Percentiles rank a stretch among this genome's conserved stretches.
phyloP scores from a whole-genome alignment of 1,284 basidiomycete genomes.

The Dichomitus squalens region DNA sequence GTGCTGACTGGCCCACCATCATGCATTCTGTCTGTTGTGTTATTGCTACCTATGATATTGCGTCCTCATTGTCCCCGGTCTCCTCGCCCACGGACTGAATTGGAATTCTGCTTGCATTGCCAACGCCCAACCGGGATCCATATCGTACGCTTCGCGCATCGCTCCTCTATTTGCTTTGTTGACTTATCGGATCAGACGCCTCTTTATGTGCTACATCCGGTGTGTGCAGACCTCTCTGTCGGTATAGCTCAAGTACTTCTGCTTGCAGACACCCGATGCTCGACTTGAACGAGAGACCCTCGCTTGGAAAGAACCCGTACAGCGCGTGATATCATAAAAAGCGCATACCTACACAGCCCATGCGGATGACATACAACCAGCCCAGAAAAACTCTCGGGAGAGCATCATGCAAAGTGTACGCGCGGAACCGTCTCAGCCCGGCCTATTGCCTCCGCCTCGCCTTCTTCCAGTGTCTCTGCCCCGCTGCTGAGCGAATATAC shows the following conservation, averaged over 20 bases:
- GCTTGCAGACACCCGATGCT: not conserved
- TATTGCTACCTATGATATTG: conserved; percentile 25
- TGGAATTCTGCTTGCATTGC: conserved; percentile 1
- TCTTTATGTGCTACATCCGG: not conserved
- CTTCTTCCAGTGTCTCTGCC: conserved; percentile 10
- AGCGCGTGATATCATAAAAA: not conserved
- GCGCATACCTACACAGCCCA: too few species aligned
- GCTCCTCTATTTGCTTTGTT: conserved; percentile 12
- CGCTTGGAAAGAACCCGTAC: too few species aligned
- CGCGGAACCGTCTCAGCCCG: conserved; percentile 1
- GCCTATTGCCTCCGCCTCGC: not conserved
- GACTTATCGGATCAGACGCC: conserved; percentile 2
- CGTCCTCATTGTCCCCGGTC: conserved; percentile 4
- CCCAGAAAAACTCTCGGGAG: too few species aligned
- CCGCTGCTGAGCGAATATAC: too few species aligned
- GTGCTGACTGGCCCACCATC: not conserved
- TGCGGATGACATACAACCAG: too few species aligned
- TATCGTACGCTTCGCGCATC: conserved; percentile 14
- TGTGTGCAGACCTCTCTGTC: not conserved
- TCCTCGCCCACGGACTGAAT: conserved; percentile 13
- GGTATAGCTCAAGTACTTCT: not conserved
- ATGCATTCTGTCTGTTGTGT: conserved; percentile 25
- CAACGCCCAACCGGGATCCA: conserved; percentile 17
- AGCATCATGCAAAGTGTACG: conserved; percentile 7
- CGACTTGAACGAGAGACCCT: too few species aligned